These are phyloP conservation scores for Sporothrix pallida DNA, from an alignment of 2,329 filamentous ascomycete genomes.

Conservation along the genomic window DNA sequence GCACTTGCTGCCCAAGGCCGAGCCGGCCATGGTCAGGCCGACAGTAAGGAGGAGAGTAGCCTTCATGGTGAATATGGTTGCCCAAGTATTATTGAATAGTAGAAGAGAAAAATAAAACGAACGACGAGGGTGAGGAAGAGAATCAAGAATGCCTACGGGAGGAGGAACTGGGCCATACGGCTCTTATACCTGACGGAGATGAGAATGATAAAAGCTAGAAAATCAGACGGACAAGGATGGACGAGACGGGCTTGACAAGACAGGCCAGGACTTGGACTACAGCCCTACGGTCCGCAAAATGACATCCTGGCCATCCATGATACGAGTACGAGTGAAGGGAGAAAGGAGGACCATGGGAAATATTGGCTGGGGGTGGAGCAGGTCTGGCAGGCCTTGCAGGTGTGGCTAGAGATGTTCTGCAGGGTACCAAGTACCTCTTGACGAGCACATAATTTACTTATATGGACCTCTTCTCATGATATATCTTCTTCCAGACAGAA, in stretches of 20 bases:
- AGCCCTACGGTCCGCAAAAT: too few relatives aligned
- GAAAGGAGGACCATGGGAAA: too few relatives aligned
- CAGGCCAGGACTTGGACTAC: too few relatives aligned
- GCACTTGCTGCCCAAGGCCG: conserved; percentile 9
- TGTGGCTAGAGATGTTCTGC: too few relatives aligned
- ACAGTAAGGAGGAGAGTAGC: conserved; percentile 14
- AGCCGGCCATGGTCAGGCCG: conserved; percentile 25
- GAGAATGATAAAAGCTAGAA: background rate
- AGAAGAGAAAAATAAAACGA: background rate
- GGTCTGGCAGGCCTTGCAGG: too few relatives aligned
- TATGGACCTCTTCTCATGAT: background rate
- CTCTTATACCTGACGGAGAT: background rate
- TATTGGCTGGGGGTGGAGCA: too few relatives aligned
- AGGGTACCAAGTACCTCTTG: too few relatives aligned
- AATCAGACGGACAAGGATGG: background rate
- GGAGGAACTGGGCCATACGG: background rate
- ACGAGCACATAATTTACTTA: background rate
- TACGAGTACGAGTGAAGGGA: too few relatives aligned
- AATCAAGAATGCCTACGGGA: background rate
- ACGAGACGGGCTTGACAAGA: background rate
- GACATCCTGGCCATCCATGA: too few relatives aligned
- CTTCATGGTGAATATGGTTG: conserved; percentile 2
- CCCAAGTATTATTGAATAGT: background rate
- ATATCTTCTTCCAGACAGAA: background rate
- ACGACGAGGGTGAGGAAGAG: background rate